Evolutionary conservation across 108 stramenopile species (phyloP).

Genomic region (Discostella pseudostelligera): DNA sequence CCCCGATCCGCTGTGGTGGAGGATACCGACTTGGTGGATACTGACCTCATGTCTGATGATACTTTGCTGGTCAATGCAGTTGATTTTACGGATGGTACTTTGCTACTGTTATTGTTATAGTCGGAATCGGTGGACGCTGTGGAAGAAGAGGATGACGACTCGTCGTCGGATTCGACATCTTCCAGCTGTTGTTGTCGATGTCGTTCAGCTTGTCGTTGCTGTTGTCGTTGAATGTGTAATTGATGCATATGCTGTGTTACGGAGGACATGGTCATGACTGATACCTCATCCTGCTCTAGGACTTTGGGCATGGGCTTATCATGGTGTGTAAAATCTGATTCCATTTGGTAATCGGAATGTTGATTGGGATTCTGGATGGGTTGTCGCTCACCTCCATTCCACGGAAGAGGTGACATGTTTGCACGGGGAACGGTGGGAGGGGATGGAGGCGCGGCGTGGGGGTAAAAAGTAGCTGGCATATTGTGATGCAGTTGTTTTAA

Average conservation of each 20-base stretch:
- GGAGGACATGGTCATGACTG: constrained; percentile 33
- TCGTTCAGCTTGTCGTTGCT: constrained; percentile 5
- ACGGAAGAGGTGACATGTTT: not conserved
- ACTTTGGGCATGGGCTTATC: not conserved
- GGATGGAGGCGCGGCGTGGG: not conserved
- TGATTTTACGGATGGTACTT: too few species aligned
- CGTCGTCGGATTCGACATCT: not conserved
- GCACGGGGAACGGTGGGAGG: not conserved
- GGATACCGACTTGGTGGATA: not conserved
- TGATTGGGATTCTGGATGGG: too few species aligned
- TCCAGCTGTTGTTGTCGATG: not conserved
- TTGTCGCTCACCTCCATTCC: not conserved
- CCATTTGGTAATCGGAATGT: too few species aligned
- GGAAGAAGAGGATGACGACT: too few species aligned
- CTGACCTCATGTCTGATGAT: not conserved
- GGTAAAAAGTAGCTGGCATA: not conserved
- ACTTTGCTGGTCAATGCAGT: too few species aligned
- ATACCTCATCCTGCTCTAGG: constrained; percentile 35
- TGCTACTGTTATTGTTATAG: too few species aligned
- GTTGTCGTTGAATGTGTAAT: not conserved
- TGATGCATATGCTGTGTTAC: constrained; percentile 16
- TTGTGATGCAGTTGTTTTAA: not conserved
- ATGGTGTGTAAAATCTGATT: too few species aligned
- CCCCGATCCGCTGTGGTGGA: not conserved
- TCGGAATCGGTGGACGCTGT: not conserved